Evolutionary conservation across 345 rosid species (phyloP), one percentile per base, ranked within the genome.

Genomic region (Pistacia integerrima): DNA sequence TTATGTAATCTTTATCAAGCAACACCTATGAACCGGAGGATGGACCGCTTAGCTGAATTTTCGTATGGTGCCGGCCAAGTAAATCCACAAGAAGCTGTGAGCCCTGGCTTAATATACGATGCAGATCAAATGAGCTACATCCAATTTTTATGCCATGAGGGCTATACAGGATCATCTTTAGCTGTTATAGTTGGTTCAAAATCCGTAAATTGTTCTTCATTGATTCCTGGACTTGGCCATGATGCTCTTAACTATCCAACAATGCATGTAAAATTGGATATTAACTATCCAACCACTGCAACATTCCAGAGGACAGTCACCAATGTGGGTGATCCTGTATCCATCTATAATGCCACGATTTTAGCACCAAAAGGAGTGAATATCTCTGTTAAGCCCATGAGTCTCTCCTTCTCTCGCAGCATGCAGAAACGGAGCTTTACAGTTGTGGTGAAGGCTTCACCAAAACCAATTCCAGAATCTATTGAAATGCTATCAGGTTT

Each of bases 221-320:
- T 93, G 69, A 78, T 91, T 48, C 94, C 94, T 0, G 94, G 93
- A 60, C 62, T 87, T 18, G 94, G 97, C 48, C 85, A 85, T 17
- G 98, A 91, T 77, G 88, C 94, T 20, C 82, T 94, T 9, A 94
- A 94, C 83, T 94, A 94, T 80, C 98, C 98, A 51, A 87, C 98
- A 0, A 87, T 94, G 82, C 98, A 25, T 25, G 25, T 25, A 25
- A 0, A 25, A 25, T 25, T 25, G 25, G 25, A 25, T 25, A 25
- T 25, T 25, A 25, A 25, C 25, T 25, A 25, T 25, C 25, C 82
- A 13, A 90, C 87, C 0, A 3, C 80, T 7, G 90, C 82, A 25
- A 82, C 87, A 75, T 93, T 93, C 72, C 73, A 64, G 49, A 79
- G 98, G 79, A 88, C 81, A 58, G 98, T 94, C 25, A 94, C 97